These are phyloP conservation scores for Plasmodium inui DNA, from an alignment of 169 alveolate species.

Conservation along the genomic window DNA sequence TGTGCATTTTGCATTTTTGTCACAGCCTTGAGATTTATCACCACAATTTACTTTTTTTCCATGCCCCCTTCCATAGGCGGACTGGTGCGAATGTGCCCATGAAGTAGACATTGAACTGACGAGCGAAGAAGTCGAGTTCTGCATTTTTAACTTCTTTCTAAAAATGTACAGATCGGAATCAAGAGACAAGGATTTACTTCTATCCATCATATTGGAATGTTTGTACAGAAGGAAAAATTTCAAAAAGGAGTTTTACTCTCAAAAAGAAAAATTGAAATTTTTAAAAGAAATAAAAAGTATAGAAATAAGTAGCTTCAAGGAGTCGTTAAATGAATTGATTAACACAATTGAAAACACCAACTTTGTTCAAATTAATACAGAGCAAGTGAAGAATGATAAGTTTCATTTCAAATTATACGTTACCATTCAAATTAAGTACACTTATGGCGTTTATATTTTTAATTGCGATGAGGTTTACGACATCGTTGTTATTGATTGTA, in stretches of 20 bases:
- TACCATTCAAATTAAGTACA: constrained; percentile 39
- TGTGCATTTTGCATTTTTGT: constrained; percentile 1
- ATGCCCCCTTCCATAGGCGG: constrained; percentile 30
- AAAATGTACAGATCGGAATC: constrained; percentile 69
- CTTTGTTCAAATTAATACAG: constrained; percentile 17
- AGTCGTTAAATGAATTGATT: constrained; percentile 58
- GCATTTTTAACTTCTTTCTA: constrained; percentile 59
- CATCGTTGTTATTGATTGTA: constrained; percentile 61
- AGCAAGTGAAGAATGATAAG: constrained; percentile 3
- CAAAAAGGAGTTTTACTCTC: constrained; percentile 26
- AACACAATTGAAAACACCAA: constrained; percentile 51
- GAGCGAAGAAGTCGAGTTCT: constrained; percentile 37
- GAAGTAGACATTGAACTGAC: constrained; percentile 54
- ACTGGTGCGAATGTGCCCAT: constrained; percentile 70
- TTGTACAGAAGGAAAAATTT: constrained; percentile 39
- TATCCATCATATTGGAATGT: constrained; percentile 50
- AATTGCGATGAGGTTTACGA: constrained; percentile 67
- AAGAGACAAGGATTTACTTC: constrained; percentile 52
- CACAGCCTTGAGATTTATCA: neutral
- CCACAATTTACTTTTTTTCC: neutral
- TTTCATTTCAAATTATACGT: constrained; percentile 59
- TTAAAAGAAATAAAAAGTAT: constrained; percentile 69
- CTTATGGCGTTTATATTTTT: constrained; percentile 38
- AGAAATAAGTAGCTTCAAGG: constrained; percentile 57
- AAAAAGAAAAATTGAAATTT: constrained; percentile 36